A percentile compares a stretch with the other conserved stretches of the same genome.
Conservation (phyloP, 495 filamentous ascomycete genomes). For the Pyrenula massariospora region DNA sequence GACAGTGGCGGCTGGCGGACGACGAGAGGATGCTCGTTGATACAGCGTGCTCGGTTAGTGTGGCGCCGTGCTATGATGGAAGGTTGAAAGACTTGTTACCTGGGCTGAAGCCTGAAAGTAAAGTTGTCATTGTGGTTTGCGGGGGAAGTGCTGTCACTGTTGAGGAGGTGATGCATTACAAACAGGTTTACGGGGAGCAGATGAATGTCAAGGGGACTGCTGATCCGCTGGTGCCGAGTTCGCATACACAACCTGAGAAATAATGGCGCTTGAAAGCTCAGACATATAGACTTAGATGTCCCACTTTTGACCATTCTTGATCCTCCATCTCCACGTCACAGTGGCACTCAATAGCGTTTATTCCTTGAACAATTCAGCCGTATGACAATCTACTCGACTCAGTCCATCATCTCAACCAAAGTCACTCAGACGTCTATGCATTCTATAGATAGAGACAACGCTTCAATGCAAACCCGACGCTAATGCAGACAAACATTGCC, state of each 20-base stretch:
- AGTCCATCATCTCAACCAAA: too few relatives aligned
- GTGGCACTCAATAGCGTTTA: too few relatives aligned
- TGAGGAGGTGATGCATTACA: conserved; percentile 53
- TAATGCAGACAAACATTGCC: background rate
- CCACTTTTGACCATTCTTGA: too few relatives aligned
- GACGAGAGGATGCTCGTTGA: conserved; percentile 76
- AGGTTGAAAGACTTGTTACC: conserved; percentile 51
- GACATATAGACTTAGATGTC: too few relatives aligned
- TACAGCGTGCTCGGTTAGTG: conserved; percentile 67
- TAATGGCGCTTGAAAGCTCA: too few relatives aligned
- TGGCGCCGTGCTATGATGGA: conserved; percentile 51
- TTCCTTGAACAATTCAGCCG: too few relatives aligned
- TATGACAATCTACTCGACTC: too few relatives aligned
- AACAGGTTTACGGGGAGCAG: conserved; percentile 34
- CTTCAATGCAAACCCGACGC: background rate
- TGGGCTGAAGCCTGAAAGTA: conserved; percentile 41
- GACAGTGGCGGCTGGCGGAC: conserved; percentile 63
- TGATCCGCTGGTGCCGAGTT: conserved; percentile 1
- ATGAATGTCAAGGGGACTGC: conserved; percentile 2
- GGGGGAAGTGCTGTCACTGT: conserved; percentile 69
- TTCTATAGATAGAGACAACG: too few relatives aligned
- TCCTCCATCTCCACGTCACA: too few relatives aligned
- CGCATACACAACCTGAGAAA: background rate
- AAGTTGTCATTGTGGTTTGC: conserved; percentile 78
- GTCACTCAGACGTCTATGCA: too few relatives aligned